Conservation (phyloP, 23 red algal genomes). For the Gracilariopsis chorda region DNA sequence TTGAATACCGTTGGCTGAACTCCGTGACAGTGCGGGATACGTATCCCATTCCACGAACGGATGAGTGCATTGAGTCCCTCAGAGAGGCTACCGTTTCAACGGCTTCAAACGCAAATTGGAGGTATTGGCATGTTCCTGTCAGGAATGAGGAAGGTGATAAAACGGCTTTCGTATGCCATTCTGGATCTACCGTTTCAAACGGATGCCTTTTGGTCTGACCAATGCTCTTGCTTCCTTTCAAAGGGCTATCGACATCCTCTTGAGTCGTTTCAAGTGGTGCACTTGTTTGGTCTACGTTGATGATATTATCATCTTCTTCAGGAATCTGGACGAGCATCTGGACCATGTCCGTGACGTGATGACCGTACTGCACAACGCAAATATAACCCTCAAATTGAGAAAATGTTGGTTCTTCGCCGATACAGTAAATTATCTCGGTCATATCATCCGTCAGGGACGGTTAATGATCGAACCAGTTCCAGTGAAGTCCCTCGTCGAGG, state of each 20-base stretch:
- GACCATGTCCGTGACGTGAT: background rate
- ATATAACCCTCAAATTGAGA: background rate
- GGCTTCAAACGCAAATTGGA: background rate
- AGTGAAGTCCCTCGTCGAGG: too few species aligned
- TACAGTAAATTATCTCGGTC: too few species aligned
- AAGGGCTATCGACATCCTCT: background rate
- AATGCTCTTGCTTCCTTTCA: background rate
- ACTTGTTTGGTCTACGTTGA: background rate
- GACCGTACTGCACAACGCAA: background rate
- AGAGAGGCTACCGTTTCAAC: background rate
- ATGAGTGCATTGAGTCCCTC: slow-evolving; percentile 5
- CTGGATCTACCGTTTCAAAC: background rate
- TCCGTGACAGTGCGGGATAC: background rate
- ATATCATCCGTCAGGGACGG: too few species aligned
- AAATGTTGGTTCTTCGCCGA: background rate
- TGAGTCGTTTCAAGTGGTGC: background rate
- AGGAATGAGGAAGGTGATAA: background rate
- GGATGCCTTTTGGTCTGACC: background rate
- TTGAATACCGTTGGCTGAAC: too few species aligned
- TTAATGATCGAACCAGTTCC: too few species aligned
- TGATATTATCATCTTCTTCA: background rate
- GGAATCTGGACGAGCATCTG: background rate
- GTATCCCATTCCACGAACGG: slow-evolving; percentile 13
- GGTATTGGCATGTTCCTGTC: background rate
- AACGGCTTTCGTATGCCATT: too few species aligned